phyloP scores from a whole-genome alignment of 2,329 filamentous ascomycete species.

The Mycosphaerella sp. region DNA sequence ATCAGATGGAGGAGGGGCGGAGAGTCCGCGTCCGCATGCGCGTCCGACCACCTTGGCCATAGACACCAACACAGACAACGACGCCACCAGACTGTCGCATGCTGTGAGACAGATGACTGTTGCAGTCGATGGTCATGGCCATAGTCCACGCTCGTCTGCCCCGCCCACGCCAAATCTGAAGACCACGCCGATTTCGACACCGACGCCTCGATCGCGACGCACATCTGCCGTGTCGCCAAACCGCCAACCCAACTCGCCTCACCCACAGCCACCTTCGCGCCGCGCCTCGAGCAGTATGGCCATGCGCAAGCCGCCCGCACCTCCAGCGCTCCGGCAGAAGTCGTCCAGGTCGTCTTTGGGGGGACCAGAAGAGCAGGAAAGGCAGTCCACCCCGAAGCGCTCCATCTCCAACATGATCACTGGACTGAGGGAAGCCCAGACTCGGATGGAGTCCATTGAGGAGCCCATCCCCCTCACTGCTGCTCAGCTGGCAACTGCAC shows the following conservation, averaged over 20 bases:
- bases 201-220: constrained; percentile 16
- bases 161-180: constrained; percentile 17
- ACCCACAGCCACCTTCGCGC: constrained; percentile 16
- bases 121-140: constrained; percentile 8
- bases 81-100: constrained; percentile 11
- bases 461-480: constrained; percentile 31
- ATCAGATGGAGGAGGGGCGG: neutral
- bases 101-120: constrained; percentile 8
- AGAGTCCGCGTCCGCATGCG: neutral
- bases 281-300: constrained; percentile 29
- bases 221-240: constrained; percentile 15
- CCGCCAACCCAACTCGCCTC: constrained; percentile 13
- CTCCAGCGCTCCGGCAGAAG: constrained; percentile 21
- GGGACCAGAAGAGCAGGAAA: constrained; percentile 22
- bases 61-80: constrained; percentile 1
- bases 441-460: constrained; percentile 31
- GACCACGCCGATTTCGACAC: neutral
- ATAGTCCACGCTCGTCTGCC: constrained; percentile 14
- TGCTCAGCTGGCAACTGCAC: constrained; percentile 38
- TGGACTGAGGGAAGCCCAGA: constrained; percentile 31
- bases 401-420: constrained; percentile 33
- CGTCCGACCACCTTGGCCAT: neutral
- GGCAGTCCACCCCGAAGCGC: constrained; percentile 30
- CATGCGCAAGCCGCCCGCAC: constrained; percentile 15
- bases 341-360: constrained; percentile 28